These are phyloP conservation scores for Ramaria rubella DNA, from an alignment of 768 basidiomycete species.

Conservation along the genomic window DNA sequence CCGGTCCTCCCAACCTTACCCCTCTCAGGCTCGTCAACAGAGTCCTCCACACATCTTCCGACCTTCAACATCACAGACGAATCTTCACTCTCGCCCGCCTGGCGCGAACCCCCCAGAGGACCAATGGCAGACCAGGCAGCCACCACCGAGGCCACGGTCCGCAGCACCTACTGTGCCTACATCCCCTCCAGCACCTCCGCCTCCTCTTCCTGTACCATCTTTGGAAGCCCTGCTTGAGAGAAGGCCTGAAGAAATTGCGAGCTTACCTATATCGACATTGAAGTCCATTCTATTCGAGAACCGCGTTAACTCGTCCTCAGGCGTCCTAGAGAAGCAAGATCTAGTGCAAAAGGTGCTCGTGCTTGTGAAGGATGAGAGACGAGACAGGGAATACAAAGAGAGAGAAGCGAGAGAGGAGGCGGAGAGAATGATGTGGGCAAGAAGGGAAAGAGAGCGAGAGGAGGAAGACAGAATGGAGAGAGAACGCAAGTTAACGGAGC, in stretches of 20 bases:
- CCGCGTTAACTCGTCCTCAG: constrained; percentile 53
- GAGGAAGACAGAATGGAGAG: constrained; percentile 17
- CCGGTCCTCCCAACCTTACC: constrained; percentile 14
- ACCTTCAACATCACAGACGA: constrained; percentile 26
- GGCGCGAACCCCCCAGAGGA: constrained; percentile 10
- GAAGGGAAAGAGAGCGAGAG: constrained; percentile 10
- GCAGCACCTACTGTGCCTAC: constrained; percentile 32
- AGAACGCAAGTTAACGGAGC: constrained; percentile 3
- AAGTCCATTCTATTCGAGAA: constrained; percentile 78
- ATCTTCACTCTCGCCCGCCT: constrained; percentile 25
- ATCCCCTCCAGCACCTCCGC: constrained; percentile 25
- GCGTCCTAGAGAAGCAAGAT: constrained; percentile 79
- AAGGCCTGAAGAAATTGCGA: constrained; percentile 45
- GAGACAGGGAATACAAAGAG: constrained; percentile 46
- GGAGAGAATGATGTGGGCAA: constrained; percentile 28
- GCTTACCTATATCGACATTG: constrained; percentile 62
- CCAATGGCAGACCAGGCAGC: constrained; percentile 10
- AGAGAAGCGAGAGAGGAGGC: constrained; percentile 34
- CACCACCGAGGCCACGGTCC: constrained; percentile 36
- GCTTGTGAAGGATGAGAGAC: constrained; percentile 58
- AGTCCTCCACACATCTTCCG: constrained; percentile 34
- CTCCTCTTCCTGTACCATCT: constrained; percentile 43
- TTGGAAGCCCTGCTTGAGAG: constrained; percentile 65
- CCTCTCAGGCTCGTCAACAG: constrained; percentile 13
- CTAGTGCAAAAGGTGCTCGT: constrained; percentile 63